Base-by-base conservation (phyloP, 805 yeast species). In the Monosporozyma servazzii region DNA sequence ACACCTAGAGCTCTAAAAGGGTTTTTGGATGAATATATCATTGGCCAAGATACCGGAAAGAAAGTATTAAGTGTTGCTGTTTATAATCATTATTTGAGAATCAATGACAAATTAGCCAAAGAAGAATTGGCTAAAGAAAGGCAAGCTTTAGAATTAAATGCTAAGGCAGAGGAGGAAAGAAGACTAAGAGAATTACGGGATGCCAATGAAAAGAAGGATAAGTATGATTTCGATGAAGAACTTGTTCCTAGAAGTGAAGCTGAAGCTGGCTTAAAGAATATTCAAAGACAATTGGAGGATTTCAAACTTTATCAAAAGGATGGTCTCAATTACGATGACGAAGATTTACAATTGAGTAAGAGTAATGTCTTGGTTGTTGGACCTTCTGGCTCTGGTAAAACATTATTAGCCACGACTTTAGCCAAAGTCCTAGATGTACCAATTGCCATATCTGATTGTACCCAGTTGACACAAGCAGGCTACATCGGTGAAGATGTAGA, bases 401-500 rank as follows among this genome's bases (percentile, higher is more conserved):
- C 85, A 0, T 59, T 79, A 15, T 67, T 80, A 36, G 83, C 84
- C 1, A 71, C 75, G 44, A 77, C 82, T 0, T 62, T 80, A 43
- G 84, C 84, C 0, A 70, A 69, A 39, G 66, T 73, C 0, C 59
- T 80, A 42, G 74, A 78, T 30, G 81, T 77, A 25, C 84, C 85
- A 2, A 74, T 79, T 39, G 75, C 81, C 0, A 79, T 80, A 13
- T 78, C 80, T 5, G 84, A 80, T 57, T 80, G 84, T 59, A 80
- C 85, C 0, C 77, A 81, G 44, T 58, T 80, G 52, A 80, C 85
- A 0, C 84, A 80, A 58, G 82, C 84, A 0, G 85, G 85, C 6
- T 80, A 80, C 57, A 78, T 80, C 44, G 85, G 85, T 23, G 84
- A 80, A 53, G 84, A 80, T 62, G 81, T 78, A 17, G 84, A 80